Evolutionary conservation across 2,329 filamentous ascomycete species (phyloP).

Genomic region (Coleophoma cylindrospora): DNA sequence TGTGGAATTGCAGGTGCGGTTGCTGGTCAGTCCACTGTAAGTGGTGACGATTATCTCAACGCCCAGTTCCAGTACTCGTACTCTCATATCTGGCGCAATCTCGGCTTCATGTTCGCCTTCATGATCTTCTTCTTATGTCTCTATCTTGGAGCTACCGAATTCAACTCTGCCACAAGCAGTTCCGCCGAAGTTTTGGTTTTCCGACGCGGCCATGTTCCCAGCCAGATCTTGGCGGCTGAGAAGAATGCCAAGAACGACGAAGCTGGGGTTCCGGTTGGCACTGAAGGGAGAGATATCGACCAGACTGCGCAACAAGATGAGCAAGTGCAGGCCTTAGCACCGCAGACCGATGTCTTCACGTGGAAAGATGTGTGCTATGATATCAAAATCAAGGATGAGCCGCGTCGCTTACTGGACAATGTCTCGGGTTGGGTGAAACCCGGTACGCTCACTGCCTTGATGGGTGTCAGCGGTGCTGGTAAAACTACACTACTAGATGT

Average conservation of each 20-base stretch:
- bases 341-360: slow-evolving; percentile 25
- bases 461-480: slow-evolving; percentile 68
- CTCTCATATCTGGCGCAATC: slow-evolving; percentile 40
- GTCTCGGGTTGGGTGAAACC: slow-evolving; percentile 73
- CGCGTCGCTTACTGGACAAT: slow-evolving; percentile 60
- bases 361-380: slow-evolving; percentile 59
- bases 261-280: slow-evolving; percentile 10
- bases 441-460: slow-evolving; percentile 63
- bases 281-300: slow-evolving; percentile 6
- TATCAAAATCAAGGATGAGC: slow-evolving; percentile 63
- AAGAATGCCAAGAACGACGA: slow-evolving; percentile 21
- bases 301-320: slow-evolving; percentile 15
- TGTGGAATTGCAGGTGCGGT: slow-evolving; percentile 56
- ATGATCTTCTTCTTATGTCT: slow-evolving; percentile 54
- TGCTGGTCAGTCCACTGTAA: slow-evolving; percentile 45
- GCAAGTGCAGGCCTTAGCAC: slow-evolving; percentile 18
- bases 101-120: slow-evolving; percentile 66
- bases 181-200: slow-evolving; percentile 76
- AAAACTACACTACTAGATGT: slow-evolving; percentile 85
- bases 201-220: slow-evolving; percentile 48
- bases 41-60: slow-evolving; percentile 53
- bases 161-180: slow-evolving; percentile 59
- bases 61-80: slow-evolving; percentile 52
- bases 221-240: slow-evolving; percentile 32
- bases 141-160: slow-evolving; percentile 62